phyloP scores from a whole-genome alignment of 139 green algal genomes.

The Zygnema circumcarinatum region DNA sequence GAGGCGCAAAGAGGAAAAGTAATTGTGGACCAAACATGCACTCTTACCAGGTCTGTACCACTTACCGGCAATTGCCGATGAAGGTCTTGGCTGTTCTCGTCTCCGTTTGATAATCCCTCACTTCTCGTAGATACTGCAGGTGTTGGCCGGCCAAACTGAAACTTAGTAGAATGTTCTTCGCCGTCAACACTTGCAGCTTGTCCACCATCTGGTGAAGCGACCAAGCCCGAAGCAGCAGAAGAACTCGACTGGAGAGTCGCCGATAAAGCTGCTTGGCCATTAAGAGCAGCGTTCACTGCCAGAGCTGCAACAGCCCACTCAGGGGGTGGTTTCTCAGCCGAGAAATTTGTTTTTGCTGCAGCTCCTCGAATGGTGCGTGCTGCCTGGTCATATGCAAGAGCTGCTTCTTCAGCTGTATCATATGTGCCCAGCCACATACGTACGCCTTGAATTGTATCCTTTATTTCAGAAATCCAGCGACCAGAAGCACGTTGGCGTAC shows the following conservation, averaged over 20 bases:
- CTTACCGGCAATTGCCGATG: too few relatives aligned
- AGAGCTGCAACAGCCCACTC: not conserved
- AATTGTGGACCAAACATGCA: too few relatives aligned
- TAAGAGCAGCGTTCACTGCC: not conserved
- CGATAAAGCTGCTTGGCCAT: not conserved
- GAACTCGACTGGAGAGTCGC: not conserved
- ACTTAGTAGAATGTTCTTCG: not conserved
- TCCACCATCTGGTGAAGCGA: not conserved
- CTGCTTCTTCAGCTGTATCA: conserved; percentile 42
- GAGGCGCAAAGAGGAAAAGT: too few relatives aligned
- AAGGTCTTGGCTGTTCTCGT: too few relatives aligned
- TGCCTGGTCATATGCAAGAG: conserved; percentile 51
- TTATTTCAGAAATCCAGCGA: conserved; percentile 52
- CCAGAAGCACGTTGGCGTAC: conserved; percentile 36
- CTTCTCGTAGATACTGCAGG: too few relatives aligned
- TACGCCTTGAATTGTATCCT: conserved; percentile 46
- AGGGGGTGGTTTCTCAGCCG: not conserved
- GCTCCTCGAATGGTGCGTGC: conserved; percentile 45
- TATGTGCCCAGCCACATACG: conserved; percentile 48
- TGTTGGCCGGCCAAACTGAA: not conserved
- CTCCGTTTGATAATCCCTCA: too few relatives aligned
- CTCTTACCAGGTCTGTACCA: too few relatives aligned
- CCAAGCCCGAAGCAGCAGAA: not conserved
- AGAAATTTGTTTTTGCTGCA: conserved; percentile 51
- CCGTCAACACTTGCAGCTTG: not conserved